Evolutionary conservation across 73 alveolate species (phyloP), one percentile per base, ranked within the genome.

Genomic region (Paramecium sonneborni): DNA sequence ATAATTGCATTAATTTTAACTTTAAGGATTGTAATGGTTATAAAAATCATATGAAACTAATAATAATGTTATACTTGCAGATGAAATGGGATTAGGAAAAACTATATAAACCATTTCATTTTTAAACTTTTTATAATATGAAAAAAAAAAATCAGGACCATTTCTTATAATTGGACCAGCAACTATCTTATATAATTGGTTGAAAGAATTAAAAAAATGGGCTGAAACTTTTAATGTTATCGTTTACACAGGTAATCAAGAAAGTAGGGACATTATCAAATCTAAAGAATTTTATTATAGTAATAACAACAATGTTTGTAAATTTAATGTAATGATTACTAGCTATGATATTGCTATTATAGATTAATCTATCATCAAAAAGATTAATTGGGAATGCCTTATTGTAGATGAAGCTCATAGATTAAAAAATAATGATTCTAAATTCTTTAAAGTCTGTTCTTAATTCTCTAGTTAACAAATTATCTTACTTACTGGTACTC

Each of bases 61-160:
- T 21, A 93, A 94, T 44, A 97, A 98, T 92, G 99, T 98, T 6
- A 96, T 98, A 58, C 93, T 98, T 67, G 99, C 99, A 3, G 99
- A 98, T 95, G 99, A 98, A 95, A 98, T 98, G 99, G 99, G 99
- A 18, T 92, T 98, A 55, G 99, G 99, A 62, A 98, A 98, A 95
- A 98, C 99, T 11, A 96, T 98, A 34, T 97, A 98, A 92, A 96
- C 99, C 3, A 96, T 97, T 30, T 92, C 99, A 9, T 95, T 97
- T 86, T 48, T 98, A n/a, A 96, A 93, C 15, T 95, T 92, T 93
- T 74, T 98, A 43, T 67, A 88, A 88, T 93, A 89, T 85, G 96
- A 79, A 92, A 21, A 79, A 26, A 68, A 93, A 37, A 92, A 74
- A 28, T 84, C 96, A 21, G 85, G 98, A 24, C 98, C 99, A 26